phyloP scores from a whole-genome alignment of 768 basidiomycete genomes.

The Suillus decipiens region DNA sequence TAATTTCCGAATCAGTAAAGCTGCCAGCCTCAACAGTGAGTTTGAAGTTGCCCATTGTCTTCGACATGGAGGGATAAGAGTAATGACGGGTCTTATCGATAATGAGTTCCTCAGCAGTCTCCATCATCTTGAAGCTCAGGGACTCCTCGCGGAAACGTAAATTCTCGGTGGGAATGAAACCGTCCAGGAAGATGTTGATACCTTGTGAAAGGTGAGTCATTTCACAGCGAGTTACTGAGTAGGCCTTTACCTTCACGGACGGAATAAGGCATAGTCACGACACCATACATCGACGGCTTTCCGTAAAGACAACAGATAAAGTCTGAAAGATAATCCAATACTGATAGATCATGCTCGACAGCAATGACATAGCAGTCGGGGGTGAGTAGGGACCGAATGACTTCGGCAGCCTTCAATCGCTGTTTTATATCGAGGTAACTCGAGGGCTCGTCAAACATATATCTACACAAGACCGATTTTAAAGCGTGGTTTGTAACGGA shows the following conservation, averaged over 20 bases:
- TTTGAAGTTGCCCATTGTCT: slow-evolving; percentile 95
- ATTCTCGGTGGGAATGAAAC: slow-evolving; percentile 98
- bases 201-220: slow-evolving; percentile 45
- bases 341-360: slow-evolving; percentile 98
- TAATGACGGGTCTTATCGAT: slow-evolving; percentile 88
- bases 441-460: slow-evolving; percentile 99
- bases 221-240: not conserved
- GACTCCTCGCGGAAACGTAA: slow-evolving; percentile 96
- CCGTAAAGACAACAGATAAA: slow-evolving; percentile 98
- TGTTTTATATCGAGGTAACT: slow-evolving; percentile 98
- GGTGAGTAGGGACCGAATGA: slow-evolving; percentile 83
- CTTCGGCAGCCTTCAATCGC: slow-evolving; percentile 91
- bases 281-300: slow-evolving; percentile 96
- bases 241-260: slow-evolving; percentile 83
- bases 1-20: slow-evolving; percentile 99
- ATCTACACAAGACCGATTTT: slow-evolving; percentile 45
- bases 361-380: slow-evolving; percentile 92
- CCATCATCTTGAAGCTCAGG: slow-evolving; percentile 95
- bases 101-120: slow-evolving; percentile 89
- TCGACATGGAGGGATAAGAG: slow-evolving; percentile 93
- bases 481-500: slow-evolving; percentile 7
- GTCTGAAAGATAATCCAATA: slow-evolving; percentile 97
- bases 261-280: slow-evolving; percentile 98
- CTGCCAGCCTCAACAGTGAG: slow-evolving; percentile 86
- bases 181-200: slow-evolving; percentile 99